Base-by-base conservation (phyloP, 768 basidiomycete species). In the Termitomyces sp. region DNA sequence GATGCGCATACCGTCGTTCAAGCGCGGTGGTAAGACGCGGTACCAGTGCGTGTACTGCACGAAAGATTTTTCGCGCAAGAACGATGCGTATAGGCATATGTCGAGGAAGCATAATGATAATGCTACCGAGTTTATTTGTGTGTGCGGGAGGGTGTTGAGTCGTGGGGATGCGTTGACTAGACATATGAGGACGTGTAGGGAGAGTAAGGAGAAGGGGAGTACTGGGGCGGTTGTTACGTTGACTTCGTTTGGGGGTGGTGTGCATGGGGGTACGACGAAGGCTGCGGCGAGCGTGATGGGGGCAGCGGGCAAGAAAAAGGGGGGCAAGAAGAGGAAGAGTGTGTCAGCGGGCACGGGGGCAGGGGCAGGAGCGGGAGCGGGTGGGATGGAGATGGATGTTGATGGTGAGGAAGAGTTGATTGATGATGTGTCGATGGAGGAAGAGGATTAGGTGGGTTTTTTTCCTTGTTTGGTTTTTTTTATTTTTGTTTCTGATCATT, bases 11-110 rank as follows among this genome's bases (percentile, higher is more conserved):
- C 61, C 61, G 6, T 56, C 54, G 14, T 62, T 59, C 44, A 62
- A 59, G 25, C 61, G 58, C 35, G 57, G 54, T 4, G 58, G 61
- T 3, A 62, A 62, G 34, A 62, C 61, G 9, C 50, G 61, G 2
- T 62, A 59, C 47, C 12, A 51, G 31, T 62, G 61, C 19, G 29
- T 62, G 3, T 59, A 56, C 50, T 62, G 61, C 54, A 5, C 29
- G 3, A 58, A 56, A 34, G 57, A 62, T 27, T 62, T 62, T 41
- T 48, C 50, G 5, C 25, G 61, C n/a, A 59, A 59, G 42, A 62
- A 62, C 54, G 61, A 62, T 23, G 61, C 61, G 46, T 62, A 59
- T 10, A 37, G 61, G 29, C 61, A 62, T 32, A 62, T 62, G 61
- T 59, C 54, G 23, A 3, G 57, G 37, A 62, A 62, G 46, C 61